Evolutionary conservation across 1,139 yeast genomes (phyloP), one percentile per base, ranked within the genome.

Genomic region (Saccharomyces hybrid): DNA sequence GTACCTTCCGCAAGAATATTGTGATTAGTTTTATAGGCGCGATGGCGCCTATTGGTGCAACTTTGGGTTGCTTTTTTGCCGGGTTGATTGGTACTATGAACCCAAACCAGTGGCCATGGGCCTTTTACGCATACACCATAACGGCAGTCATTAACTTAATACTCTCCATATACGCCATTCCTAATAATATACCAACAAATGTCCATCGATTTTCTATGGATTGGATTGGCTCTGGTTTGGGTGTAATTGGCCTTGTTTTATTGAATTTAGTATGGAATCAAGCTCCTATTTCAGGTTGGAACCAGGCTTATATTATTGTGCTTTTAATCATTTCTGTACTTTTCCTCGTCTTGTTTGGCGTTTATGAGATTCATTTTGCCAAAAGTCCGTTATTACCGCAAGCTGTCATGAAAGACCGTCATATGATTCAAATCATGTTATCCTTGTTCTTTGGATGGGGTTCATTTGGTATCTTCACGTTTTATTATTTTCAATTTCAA

Each of bases 41-140:
- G 5, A 75, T 76, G 62, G 83, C 83, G 0, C 84, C 85, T 3
- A 65, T 73, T 2, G 85, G 85, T 12, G 84, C 84, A 0, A 71
- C 77, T 3, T 50, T 78, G 26, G 82, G 82, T 1, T 75, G 76
- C 1, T 57, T 80, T 2, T 74, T 79, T 71, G 77, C 81, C 2
- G 83, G 79, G 0, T 65, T 78, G 1, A 72, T 78, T 26, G 75
- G 77, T 3, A 73, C 78, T 48, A 62, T 65, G 32, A 69, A 72
- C 47, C 70, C 75, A 11, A 54, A 55, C 11, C 55, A 59, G 69
- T 79, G 83, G 82, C 78, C 80, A 2, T 80, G 83, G 83, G 73
- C 76, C 7, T 80, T 78, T 57, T 79, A 78, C 70, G 64, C 79
- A 0, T 69, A 76, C 57, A 66, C 77, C 1, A 76, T 80, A 1